Evolutionary conservation across 202 grass and related monocot species (phyloP).

Genomic region (Digitaria exilis): DNA sequence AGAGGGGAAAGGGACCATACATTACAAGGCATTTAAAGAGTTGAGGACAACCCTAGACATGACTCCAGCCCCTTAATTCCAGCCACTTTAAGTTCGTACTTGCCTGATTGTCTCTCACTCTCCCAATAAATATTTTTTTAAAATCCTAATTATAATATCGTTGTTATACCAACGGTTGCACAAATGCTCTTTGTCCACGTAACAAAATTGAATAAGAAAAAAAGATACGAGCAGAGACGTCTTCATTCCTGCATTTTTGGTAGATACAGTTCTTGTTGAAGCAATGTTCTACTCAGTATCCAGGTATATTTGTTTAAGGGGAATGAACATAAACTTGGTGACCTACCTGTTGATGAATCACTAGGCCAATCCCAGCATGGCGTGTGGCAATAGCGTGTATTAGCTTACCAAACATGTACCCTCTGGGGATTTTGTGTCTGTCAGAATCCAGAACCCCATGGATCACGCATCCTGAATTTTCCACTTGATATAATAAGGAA

Average conservation of each 20-base stretch:
- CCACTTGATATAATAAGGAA: not conserved
- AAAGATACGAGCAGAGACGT: not conserved
- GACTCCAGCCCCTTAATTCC: not conserved
- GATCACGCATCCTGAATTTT: not conserved
- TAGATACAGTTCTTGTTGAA: conserved; percentile 1
- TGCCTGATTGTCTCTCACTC: not conserved
- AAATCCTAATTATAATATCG: not conserved
- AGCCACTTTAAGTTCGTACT: not conserved
- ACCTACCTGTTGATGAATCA: not conserved
- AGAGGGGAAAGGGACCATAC: not conserved
- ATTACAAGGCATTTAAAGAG: not conserved
- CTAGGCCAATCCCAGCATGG: not conserved
- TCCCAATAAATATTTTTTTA: not conserved
- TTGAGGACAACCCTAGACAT: not conserved
- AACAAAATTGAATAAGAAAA: not conserved
- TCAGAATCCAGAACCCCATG: not conserved
- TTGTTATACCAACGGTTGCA: not conserved
- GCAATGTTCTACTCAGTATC: not conserved
- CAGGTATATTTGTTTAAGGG: not conserved
- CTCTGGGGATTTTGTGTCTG: not conserved
- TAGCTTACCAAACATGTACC: conserved; percentile 30
- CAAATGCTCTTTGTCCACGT: too few relatives aligned
- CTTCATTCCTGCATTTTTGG: not conserved
- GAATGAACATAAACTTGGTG: not conserved
- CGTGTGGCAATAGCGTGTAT: not conserved